These are phyloP conservation scores for Hylodesmum podocarpum DNA, from an alignment of 306 rosid species.

Conservation along the genomic window DNA sequence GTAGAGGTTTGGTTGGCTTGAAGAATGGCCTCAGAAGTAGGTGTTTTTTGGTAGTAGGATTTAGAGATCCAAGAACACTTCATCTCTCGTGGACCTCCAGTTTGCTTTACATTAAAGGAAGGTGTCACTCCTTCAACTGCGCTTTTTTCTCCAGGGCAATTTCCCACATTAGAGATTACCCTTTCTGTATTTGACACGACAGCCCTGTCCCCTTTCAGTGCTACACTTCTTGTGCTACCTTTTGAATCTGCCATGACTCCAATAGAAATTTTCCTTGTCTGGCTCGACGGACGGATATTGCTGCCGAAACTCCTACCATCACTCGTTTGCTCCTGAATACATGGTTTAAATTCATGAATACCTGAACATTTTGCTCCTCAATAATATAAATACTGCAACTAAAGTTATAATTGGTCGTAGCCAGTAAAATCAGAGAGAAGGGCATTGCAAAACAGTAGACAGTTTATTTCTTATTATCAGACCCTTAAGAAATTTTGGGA, in stretches of 20 bases:
- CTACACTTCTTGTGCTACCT: constrained; percentile 42
- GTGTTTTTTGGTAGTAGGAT: constrained; percentile 41
- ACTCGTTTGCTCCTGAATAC: constrained; percentile 58
- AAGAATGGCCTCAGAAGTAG: constrained; percentile 42
- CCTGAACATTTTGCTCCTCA: neutral
- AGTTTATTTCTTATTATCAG: neutral
- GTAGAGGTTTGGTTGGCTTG: constrained; percentile 43
- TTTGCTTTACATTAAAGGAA: constrained; percentile 39
- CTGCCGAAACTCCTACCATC: constrained; percentile 67
- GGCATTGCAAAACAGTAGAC: neutral
- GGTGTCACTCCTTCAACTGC: constrained; percentile 42
- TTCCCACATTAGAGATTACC: constrained; percentile 37
- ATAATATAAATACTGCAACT: neutral
- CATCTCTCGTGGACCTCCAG: constrained; percentile 39
- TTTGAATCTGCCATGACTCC: constrained; percentile 73
- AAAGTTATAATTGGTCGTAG: constrained; percentile 7
- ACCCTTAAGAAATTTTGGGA: neutral
- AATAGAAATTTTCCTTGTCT: constrained; percentile 84
- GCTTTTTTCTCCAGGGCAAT: constrained; percentile 33
- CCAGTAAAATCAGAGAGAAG: neutral
- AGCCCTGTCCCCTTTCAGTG: constrained; percentile 41
- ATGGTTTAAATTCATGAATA: constrained; percentile 27
- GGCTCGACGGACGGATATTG: constrained; percentile 62
- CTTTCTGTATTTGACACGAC: constrained; percentile 46
- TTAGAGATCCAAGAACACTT: constrained; percentile 54